Conservation (phyloP, 2,329 filamentous ascomycete species). For the Fusarium sp. region DNA sequence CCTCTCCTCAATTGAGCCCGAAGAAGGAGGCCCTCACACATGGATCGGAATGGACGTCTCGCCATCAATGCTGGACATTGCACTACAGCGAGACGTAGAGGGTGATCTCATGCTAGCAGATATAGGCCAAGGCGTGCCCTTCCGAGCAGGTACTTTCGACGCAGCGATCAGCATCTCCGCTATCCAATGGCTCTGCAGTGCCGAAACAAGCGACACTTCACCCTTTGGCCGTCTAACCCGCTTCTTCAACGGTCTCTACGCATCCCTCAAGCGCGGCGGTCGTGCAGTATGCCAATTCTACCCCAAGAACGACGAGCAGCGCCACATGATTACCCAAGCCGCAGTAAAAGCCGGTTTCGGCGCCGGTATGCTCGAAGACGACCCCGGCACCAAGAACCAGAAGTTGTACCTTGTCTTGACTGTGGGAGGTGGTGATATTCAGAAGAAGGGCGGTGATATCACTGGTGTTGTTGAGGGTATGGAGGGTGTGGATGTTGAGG, state of each 20-base stretch:
- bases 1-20: constrained; percentile 72
- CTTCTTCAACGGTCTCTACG: constrained; percentile 94
- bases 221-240: constrained; percentile 79
- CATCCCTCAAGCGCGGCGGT: constrained; percentile 81
- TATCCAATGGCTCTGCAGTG: constrained; percentile 99
- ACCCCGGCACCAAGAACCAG: constrained; percentile 93
- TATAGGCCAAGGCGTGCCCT: constrained; percentile 94
- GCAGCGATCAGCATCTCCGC: constrained; percentile 94
- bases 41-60: constrained; percentile 99
- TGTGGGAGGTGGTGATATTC: constrained; percentile 70
- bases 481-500: constrained; percentile 85
- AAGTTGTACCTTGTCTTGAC: constrained; percentile 97
- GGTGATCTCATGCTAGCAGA: constrained; percentile 94
- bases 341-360: constrained; percentile 95
- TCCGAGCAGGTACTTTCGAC: constrained; percentile 90
- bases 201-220: constrained; percentile 84
- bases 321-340: constrained; percentile 89
- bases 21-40: constrained; percentile 83
- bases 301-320: constrained; percentile 91
- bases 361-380: constrained; percentile 92
- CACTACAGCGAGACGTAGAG: constrained; percentile 88
- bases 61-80: constrained; percentile 95
- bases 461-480: constrained; percentile 89
- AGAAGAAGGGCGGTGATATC: constrained; percentile 75
- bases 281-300: constrained; percentile 97